Evolutionary conservation across 345 rosid species (phyloP), one percentile per base, ranked within the genome.

Genomic region (Brassica nigra): DNA sequence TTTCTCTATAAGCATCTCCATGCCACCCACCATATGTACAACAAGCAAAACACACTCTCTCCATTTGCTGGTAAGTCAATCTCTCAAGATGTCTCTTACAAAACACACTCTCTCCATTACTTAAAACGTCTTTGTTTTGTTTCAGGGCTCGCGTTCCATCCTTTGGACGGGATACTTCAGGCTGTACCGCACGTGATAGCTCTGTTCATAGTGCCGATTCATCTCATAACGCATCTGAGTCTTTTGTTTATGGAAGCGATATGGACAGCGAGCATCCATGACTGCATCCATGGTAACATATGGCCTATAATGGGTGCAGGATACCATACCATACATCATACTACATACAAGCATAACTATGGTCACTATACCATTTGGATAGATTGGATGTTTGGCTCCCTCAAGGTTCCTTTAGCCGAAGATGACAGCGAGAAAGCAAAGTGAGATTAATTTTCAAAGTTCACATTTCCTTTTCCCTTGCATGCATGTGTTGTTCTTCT

Each of bases 281-380:
- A 95, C 54, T 93, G 98, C 83, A 95, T 95, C 79, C 90, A 95
- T 27, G 87, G 78, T 58, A 89, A 89, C 55, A 30, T 89, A 3
- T 93, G 99, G 99, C 94, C 99, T 1, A 83, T 91, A 28, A 93
- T 95, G 99, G 99, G 99, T 15, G 97, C 99, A 34, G 99, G 98
- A 16, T 90, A 91, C 86, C 99, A 95, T 82, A 95, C 99, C 8
- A 89, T 95, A 81, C 99, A 95, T 76, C 99, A 95, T 79, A 93
- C 94, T 4, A 92, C 97, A 3, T 92, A 95, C 81, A 91, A 92
- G 15, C 99, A 95, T 66, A 95, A 95, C 77, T 95, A 95, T 77
- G 99, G 99, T 11, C 99, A 95, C 66, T 95, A 90, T 61, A 95
- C 99, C 8, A 86, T 95, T 67, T 91, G 96, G 96, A 93, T 95